phyloP scores from a whole-genome alignment of 23 red algal genomes.

The Gracilaria domingensis region DNA sequence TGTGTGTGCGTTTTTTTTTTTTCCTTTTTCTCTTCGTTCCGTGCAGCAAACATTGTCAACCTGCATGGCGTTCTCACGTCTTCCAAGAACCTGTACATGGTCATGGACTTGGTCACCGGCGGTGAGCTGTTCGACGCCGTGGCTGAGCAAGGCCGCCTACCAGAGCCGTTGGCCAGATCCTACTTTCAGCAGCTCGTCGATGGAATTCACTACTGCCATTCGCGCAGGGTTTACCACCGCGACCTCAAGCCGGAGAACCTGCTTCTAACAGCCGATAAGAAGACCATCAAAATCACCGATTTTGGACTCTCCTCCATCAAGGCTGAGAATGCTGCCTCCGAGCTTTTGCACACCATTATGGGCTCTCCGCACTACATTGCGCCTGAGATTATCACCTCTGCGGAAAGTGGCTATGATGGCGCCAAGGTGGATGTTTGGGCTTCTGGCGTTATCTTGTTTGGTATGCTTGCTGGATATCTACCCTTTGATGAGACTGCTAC shows the following conservation, averaged over 20 bases:
- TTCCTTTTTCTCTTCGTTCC: background rate
- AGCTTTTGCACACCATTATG: conserved; percentile 90
- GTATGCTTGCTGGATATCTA: conserved; percentile 88
- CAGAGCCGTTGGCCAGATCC: conserved; percentile 46
- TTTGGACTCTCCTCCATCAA: conserved; percentile 94
- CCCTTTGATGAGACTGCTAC: conserved; percentile 89
- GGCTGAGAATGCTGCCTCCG: conserved; percentile 59
- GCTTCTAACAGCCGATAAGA: conserved; percentile 69
- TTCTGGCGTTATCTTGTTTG: conserved; percentile 91
- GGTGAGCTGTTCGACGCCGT: conserved; percentile 88
- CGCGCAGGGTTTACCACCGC: conserved; percentile 88
- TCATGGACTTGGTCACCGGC: conserved; percentile 94
- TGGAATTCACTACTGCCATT: conserved; percentile 87
- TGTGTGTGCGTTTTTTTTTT: background rate
- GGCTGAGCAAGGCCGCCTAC: conserved; percentile 47
- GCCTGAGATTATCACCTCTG: conserved; percentile 92
- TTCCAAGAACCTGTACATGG: conserved; percentile 87
- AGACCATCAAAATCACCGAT: conserved; percentile 90
- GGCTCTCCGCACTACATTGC: conserved; percentile 95
- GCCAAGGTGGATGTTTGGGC: conserved; percentile 92
- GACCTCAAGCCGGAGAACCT: conserved; percentile 98
- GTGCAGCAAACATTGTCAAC: conserved; percentile 83
- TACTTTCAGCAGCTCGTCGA: conserved; percentile 93
- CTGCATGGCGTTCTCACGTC: conserved; percentile 83
- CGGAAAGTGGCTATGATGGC: conserved; percentile 80